Base-by-base conservation (phyloP, 768 basidiomycete genomes). In the Suillus subaureus region DNA sequence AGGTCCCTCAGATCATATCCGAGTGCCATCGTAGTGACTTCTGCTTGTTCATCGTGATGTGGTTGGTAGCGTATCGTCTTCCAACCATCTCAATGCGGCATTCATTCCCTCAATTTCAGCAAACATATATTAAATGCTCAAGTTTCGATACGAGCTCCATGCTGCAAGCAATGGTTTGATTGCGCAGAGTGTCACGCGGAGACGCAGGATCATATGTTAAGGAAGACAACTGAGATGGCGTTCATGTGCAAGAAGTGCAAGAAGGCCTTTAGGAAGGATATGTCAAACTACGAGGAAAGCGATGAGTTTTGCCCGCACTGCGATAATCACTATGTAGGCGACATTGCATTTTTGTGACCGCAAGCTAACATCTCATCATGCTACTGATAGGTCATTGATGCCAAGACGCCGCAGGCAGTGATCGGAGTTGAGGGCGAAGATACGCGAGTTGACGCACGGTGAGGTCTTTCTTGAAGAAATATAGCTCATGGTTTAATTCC, bases 251-350 rank as follows among this genome's bases (percentile, higher is more conserved):
- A 94, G 75, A 94, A 94, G 77, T 94, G 93, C 81, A 93, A 92
- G 77, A 97, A 97, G 80, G 95, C 94, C 5, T 99, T 99, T 74
- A 81, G 96, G 69, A 99, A 99, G 80, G 95, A 98, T 78, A 96
- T 98, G 94, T 68, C 83, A 0, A 78, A 77, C 8, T 99, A 94
- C 72, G 97, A 99, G 71, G 97, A 99, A 76, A 95, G 94, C 73
- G 96, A 99, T 75, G 97, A 99, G 78, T 99, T 90, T 75, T 99
- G 97, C 75, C 97, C 97, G 0, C 92, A 97, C 78, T 98, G 97
- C 74, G 97, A 98, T 78, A 99, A 99, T 75, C 96, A 96, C 74
- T 99, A 96, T 76, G 97, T 97, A 74, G 71, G 92, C 39, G 35
- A 52, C 28, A 23, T 45, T 21, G 43, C 39, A 28, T 31, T 42